These are phyloP conservation scores for Toxicodendron radicans DNA, from an alignment of 345 rosid species.

Conservation along the genomic window DNA sequence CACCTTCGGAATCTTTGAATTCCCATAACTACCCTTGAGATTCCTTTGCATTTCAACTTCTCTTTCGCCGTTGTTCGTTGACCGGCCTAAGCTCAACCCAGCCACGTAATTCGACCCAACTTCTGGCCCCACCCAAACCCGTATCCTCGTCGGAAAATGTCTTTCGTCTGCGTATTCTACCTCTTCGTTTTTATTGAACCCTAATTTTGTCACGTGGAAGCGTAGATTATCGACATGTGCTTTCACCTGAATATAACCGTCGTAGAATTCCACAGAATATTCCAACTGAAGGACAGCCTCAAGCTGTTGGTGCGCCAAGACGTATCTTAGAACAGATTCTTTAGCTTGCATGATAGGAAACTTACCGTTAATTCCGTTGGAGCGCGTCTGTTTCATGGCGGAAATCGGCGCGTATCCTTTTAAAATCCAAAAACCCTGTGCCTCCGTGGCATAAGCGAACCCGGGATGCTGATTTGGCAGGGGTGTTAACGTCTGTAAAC, in stretches of 20 bases:
- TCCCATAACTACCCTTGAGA: slow-evolving; percentile 39
- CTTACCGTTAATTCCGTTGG: slow-evolving; percentile 27
- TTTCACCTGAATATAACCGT: slow-evolving; percentile 59
- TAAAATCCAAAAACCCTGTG: slow-evolving; percentile 75
- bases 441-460: slow-evolving; percentile 68
- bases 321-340: slow-evolving; percentile 71
- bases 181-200: slow-evolving; percentile 41
- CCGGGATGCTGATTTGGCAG: slow-evolving; percentile 38
- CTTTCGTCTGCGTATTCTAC: slow-evolving; percentile 46
- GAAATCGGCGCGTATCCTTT: slow-evolving; percentile 66
- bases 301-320: slow-evolving; percentile 77
- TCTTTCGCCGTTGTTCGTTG: slow-evolving; percentile 52
- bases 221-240: slow-evolving; percentile 75
- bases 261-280: slow-evolving; percentile 54
- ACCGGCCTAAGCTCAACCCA: slow-evolving; percentile 73
- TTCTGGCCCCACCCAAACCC: slow-evolving; percentile 86
- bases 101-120: slow-evolving; percentile 70
- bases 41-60: slow-evolving; percentile 47
- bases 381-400: slow-evolving; percentile 55
- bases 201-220: slow-evolving; percentile 64
- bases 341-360: slow-evolving; percentile 48
- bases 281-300: slow-evolving; percentile 74
- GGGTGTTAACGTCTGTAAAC: slow-evolving; percentile 42
- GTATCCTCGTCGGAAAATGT: slow-evolving; percentile 60
- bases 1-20: slow-evolving; percentile 42